phyloP scores from a whole-genome alignment of 306 rosid genomes.

The Cucurbita pepo region DNA sequence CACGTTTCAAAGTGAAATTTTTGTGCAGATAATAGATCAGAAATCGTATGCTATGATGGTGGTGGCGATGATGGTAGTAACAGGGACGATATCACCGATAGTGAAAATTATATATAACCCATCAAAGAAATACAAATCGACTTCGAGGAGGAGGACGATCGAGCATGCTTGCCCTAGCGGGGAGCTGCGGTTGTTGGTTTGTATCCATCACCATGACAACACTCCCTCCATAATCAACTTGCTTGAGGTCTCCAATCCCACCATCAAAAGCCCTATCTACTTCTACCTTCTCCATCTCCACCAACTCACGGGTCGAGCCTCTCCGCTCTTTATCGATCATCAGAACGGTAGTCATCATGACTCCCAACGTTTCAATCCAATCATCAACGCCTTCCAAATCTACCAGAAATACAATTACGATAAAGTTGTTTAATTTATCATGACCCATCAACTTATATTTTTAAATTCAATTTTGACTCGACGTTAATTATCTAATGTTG shows the following conservation, averaged over 20 bases:
- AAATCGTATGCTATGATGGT: constrained; percentile 16
- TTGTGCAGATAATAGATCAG: constrained; percentile 31
- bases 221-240: constrained; percentile 34
- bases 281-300: constrained; percentile 34
- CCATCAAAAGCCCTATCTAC: constrained; percentile 22
- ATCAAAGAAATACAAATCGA: constrained; percentile 23
- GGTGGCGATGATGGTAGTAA: constrained; percentile 20
- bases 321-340: constrained; percentile 25
- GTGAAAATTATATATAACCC: constrained; percentile 38
- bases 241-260: constrained; percentile 35
- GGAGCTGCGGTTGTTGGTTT: constrained; percentile 27
- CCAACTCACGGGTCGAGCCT: constrained; percentile 25
- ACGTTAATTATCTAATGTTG: too few species aligned
- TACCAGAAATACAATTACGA: constrained; percentile 10
- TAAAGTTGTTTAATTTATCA: background rate
- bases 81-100: constrained; percentile 21
- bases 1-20: too few species aligned
- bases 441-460: background rate
- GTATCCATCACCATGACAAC: constrained; percentile 27
- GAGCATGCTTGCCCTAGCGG: constrained; percentile 14
- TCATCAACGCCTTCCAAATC: constrained; percentile 30
- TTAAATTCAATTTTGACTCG: too few species aligned
- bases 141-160: constrained; percentile 20
- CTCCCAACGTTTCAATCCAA: constrained; percentile 5
- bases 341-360: background rate